These are phyloP conservation scores for Debaryomyces coudertii DNA, from an alignment of 1,139 yeast species.

Conservation along the genomic window DNA sequence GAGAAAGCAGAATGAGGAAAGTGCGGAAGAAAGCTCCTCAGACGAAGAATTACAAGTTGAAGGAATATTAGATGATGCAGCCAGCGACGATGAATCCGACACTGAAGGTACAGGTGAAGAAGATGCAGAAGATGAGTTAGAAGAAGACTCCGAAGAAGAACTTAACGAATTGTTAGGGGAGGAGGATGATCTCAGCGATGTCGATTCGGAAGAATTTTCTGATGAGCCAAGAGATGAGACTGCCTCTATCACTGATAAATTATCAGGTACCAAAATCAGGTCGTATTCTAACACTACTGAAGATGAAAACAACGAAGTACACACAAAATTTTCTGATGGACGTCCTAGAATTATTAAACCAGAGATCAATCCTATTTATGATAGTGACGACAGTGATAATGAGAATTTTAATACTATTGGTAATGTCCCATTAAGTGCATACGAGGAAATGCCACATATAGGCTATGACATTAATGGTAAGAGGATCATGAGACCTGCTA, in stretches of 20 bases:
- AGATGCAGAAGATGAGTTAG: conserved; percentile 30
- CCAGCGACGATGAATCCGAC: conserved; percentile 22
- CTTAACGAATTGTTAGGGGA: conserved; percentile 60
- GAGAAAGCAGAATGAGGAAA: conserved; percentile 24
- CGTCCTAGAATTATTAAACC: conserved; percentile 75
- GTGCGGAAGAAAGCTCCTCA: conserved; percentile 19
- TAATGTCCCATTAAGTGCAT: conserved; percentile 87
- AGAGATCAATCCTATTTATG: conserved; percentile 90
- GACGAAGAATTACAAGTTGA: conserved; percentile 33
- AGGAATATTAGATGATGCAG: conserved; percentile 33
- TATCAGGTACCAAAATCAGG: conserved; percentile 56
- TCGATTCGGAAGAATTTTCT: conserved; percentile 44
- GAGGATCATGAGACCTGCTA: conserved; percentile 98
- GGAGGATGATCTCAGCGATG: conserved; percentile 42
- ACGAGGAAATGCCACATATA: conserved; percentile 96
- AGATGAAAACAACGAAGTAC: conserved; percentile 37
- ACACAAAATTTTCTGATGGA: conserved; percentile 77
- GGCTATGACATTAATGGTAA: conserved; percentile 98
- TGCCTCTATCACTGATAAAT: conserved; percentile 54
- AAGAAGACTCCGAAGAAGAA: conserved; percentile 62
- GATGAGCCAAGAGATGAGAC: conserved; percentile 56
- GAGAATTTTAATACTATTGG: conserved; percentile 91
- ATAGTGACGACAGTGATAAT: conserved; percentile 87
- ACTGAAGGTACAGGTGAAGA: conserved; percentile 29
- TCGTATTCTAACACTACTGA: conserved; percentile 45